Evolutionary conservation across 257 asterid species (phyloP), one percentile per base, ranked within the genome.

Genomic region (Solanum appendiculatum): DNA sequence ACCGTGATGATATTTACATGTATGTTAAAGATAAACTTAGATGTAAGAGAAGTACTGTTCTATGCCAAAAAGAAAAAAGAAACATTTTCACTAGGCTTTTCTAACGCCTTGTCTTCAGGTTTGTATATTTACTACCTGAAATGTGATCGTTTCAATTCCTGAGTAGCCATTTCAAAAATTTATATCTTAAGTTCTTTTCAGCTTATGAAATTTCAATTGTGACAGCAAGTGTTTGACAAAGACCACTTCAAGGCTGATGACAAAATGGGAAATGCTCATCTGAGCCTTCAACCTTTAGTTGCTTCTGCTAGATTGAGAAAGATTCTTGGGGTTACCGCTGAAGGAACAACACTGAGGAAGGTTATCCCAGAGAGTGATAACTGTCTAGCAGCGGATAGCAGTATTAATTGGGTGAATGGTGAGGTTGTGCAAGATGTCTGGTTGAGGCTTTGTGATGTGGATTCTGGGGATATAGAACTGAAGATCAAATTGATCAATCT

Each of bases 161-260:
- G 60, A 77, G 58, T 29, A 77, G 37, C 83, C 37, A 75, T 75
- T 23, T 75, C 56, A 75, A 75, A 75, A 7, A 4, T 40, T 25
- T 25, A 40, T 77, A 14, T 20, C 18, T 25, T 14, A 40, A 3
- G 60, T 42, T 77, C 5, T 27, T 13, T 77, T 42, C 36, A 42
- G 33, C 37, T 42, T 42, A 8, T 42, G 60, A 77, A 77, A 25
- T 42, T 77, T 77, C 51, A 40, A 86, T 83, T 82, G 86, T 85
- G 29, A 73, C 85, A 92, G 94, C 90, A 91, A 88, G 94, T 92
- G 78, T 92, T 92, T 60, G 94, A 92, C 85, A 92, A 87, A 85
- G 94, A 92, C 82, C 89, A 85, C 42, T 92, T 92, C 90, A 92
- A 89, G 89, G 91, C 93, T 5, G 94, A 92, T 56, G 93, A 91